phyloP scores from a whole-genome alignment of 129 eudicot genomes.

The Tagetes patula region DNA sequence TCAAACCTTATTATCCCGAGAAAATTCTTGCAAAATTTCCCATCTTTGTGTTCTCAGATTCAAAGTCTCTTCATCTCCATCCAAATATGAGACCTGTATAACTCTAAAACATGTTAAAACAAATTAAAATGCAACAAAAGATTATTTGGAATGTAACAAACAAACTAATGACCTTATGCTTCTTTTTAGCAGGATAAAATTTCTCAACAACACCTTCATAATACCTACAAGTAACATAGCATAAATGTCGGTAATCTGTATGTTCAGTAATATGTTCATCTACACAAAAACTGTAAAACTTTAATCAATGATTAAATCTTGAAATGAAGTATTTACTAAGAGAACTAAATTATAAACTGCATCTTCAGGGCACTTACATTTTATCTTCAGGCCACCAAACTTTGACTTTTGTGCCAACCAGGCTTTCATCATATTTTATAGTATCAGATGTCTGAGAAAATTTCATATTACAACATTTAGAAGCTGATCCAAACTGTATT shows the following conservation, averaged over 20 bases:
- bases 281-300: neutral
- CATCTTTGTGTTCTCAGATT: conserved; percentile 57
- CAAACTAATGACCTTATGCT: conserved; percentile 57
- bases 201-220: conserved; percentile 66
- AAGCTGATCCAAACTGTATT: conserved; percentile 10
- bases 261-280: neutral
- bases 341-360: neutral
- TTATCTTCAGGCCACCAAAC: conserved; percentile 94
- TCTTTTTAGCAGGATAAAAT: conserved; percentile 56
- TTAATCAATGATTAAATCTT: neutral
- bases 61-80: conserved; percentile 69
- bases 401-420: conserved; percentile 70
- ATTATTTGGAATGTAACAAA: neutral
- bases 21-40: conserved; percentile 45
- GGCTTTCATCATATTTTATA: conserved; percentile 40
- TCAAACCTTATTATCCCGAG: conserved; percentile 53
- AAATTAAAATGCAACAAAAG: neutral
- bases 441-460: conserved; percentile 46
- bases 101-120: conserved; percentile 24
- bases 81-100: conserved; percentile 62
- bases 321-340: conserved; percentile 4
- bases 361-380: conserved; percentile 44
- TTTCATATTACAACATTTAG: conserved; percentile 6
- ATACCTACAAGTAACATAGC: conserved; percentile 51
- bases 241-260: neutral